Evolutionary conservation across 345 rosid species (phyloP), one percentile per base, ranked within the genome.

Genomic region (Anastatica hierochuntica): DNA sequence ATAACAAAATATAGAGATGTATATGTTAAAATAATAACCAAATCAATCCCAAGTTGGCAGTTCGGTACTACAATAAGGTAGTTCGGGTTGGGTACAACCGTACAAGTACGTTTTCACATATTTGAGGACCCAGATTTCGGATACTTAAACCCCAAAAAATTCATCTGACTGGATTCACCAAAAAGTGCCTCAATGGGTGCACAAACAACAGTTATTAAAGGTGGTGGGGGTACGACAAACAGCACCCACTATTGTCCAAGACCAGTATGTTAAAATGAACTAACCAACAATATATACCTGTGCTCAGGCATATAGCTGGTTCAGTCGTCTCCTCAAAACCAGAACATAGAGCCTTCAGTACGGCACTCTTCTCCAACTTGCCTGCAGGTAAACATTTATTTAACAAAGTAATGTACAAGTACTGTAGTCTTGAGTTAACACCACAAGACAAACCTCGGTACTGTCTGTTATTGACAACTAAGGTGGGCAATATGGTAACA

Each of bases 401-500:
- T 45, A n/a, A 55, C 2, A 60, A 45, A 58, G 10, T 8, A 35
- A 35, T 45, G 8, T 24, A 46, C 30, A 54, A 12, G n/a, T 17
- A 29, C n/a, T 18, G 60, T 16, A 29, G 18, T 18, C 49, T 8
- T 41, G 18, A 41, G 49, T 29, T 26, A 41, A 40, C 14, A 27
- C 14, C 44, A 11, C 18, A 60, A 31, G 37, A 56, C 68, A 49
- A 29, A 90, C 98, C 96, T 83, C 98, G 77, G 73, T 90, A 90
- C 53, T 90, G 98, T 44, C 86, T 75, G 75, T 77, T 88, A 63
- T 90, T 90, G 67, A 90, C 94, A 40, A 90, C 92, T 56, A 90
- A 92, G 29, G 98, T 88, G 37, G 98, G 98, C 90, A 90, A 73
- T 69, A 90, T 90, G 68, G 98, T 90, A 41, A 90, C 98, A 73